These are phyloP conservation scores for Cucurbita ficifolia DNA, from an alignment of 306 rosid genomes.

Conservation along the genomic window DNA sequence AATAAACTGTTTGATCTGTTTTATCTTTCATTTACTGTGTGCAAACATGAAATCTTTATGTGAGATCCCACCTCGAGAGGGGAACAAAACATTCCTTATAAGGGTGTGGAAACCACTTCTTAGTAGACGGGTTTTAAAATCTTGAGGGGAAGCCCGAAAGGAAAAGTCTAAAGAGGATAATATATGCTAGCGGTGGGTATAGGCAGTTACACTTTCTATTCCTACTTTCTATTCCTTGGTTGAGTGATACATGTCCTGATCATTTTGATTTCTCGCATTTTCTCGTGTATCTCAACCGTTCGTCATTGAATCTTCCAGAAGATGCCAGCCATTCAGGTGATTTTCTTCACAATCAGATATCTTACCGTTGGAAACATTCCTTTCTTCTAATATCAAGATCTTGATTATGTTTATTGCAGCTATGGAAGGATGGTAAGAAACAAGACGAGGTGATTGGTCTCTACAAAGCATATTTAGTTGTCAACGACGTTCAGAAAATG, in stretches of 20 bases:
- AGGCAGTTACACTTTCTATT: too few species aligned
- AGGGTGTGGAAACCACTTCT: too few species aligned
- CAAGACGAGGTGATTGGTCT: slow-evolving; percentile 69
- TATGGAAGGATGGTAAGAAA: slow-evolving; percentile 66
- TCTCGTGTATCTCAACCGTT: slow-evolving; percentile 15
- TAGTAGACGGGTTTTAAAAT: too few species aligned
- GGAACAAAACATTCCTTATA: too few species aligned
- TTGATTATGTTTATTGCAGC: slow-evolving; percentile 24
- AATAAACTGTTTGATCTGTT: not conserved
- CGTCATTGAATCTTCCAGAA: slow-evolving; percentile 36
- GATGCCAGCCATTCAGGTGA: slow-evolving; percentile 96
- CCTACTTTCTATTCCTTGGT: slow-evolving; percentile 8
- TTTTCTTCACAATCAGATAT: slow-evolving; percentile 4
- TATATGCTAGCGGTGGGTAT: too few species aligned
- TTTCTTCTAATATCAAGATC: not conserved
- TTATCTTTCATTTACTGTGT: not conserved
- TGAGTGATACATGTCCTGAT: slow-evolving; percentile 7
- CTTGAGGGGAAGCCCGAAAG: too few species aligned
- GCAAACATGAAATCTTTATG: not conserved
- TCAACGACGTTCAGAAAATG: slow-evolving; percentile 61
- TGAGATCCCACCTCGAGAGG: too few species aligned
- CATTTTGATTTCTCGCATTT: not conserved
- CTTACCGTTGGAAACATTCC: not conserved
- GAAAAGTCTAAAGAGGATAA: too few species aligned
- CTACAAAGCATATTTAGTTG: slow-evolving; percentile 53